Evolutionary conservation across 2,329 filamentous ascomycete genomes (phyloP), one percentile per base, ranked within the genome.

Genomic region (Aspergillaceae sp.): DNA sequence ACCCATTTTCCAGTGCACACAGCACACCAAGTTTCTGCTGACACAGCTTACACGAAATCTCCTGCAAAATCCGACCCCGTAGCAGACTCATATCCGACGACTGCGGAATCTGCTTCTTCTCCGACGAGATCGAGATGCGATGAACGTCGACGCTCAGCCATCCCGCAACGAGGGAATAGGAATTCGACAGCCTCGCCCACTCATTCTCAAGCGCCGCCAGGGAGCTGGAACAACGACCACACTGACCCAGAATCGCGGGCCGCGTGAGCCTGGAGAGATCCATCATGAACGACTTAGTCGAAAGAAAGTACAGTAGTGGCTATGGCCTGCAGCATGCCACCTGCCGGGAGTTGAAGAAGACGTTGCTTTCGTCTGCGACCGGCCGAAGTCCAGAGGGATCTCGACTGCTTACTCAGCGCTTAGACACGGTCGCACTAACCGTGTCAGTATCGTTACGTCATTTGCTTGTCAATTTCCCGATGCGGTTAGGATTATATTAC

Each of bases 181-280:
- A 60, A 43, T 57, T 63, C 28, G 64, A 67, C n/a, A 68, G 50
- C 44, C 59, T 65, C 7, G 61, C 64, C 65, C 65, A 68, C 48
- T 67, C 65, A 44, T 68, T 68, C 54, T 68, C 65, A 19, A 67
- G 55, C n/a, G 61, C 65, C 4, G 64, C 65, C 41, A 68, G 54
- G 28, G 65, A 67, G 51, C 65, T 68, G n/a, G 63, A 66, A 48
- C 65, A 68, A 42, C 63, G 58, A 27, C 56, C 55, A 45, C 65
- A 68, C 51, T 67, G 64, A 43, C 62, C 59, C 11, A 67, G 50
- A n/a, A 68, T 61, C n/a, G 64, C 62, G 6, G 65, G 64, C 28
- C 64, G 58, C 30, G 60, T 60, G 4, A 68, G 56, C 48, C 51
- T 56, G 29, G 60, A 56, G n/a, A 68, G 51, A 54, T 64, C 63